phyloP scores from a whole-genome alignment of 2,329 filamentous ascomycete species.

The Xylariales sp. region DNA sequence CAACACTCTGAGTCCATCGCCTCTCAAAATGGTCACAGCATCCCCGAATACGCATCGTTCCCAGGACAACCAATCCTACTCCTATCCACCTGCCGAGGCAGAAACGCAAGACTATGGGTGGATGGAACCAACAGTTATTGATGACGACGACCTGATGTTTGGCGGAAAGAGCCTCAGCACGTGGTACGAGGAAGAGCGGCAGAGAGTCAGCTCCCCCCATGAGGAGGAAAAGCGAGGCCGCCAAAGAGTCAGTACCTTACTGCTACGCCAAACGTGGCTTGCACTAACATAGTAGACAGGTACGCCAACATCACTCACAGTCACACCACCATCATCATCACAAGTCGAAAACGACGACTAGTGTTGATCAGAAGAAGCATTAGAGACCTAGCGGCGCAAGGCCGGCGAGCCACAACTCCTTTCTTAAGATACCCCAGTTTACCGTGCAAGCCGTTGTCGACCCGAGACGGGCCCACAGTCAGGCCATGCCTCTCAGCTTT shows the following conservation, averaged over 20 bases:
- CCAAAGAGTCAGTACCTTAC: constrained; percentile 27
- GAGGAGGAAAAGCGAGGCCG: constrained; percentile 37
- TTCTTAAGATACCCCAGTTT: no score
- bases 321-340: constrained; percentile 19
- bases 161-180: constrained; percentile 54
- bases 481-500: no score
- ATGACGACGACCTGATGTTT: constrained; percentile 58
- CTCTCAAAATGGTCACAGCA: constrained; percentile 29
- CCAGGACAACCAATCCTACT: constrained; percentile 14
- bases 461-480: no score
- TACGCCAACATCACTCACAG: constrained; percentile 20
- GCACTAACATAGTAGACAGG: constrained; percentile 16
- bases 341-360: constrained; percentile 14
- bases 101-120: constrained; percentile 31
- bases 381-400: no score
- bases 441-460: no score
- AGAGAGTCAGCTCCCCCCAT: constrained; percentile 37
- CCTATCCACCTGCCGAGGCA: constrained; percentile 22
- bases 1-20: constrained; percentile 23
- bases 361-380: constrained; percentile 21
- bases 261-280: not conserved
- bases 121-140: constrained; percentile 53
- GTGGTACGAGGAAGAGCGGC: constrained; percentile 57
- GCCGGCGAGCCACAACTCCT: no score
- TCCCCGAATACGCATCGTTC: constrained; percentile 20